phyloP scores from a whole-genome alignment of 192 early-diverging fungal genomes.

The Coemansia sp. region DNA sequence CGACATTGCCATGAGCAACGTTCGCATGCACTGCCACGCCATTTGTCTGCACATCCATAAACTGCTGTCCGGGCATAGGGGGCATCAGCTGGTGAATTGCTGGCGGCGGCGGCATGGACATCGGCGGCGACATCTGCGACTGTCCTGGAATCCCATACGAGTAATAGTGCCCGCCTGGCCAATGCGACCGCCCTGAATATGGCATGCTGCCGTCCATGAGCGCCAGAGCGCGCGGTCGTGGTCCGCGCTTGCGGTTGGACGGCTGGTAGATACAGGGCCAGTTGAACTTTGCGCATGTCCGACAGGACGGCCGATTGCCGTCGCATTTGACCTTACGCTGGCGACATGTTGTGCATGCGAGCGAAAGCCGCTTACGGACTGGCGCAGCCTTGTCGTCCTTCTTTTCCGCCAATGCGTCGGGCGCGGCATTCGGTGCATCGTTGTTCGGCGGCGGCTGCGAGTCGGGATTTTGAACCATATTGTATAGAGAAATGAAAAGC shows the following conservation, averaged over 20 bases:
- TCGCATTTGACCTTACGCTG: constrained; percentile 77
- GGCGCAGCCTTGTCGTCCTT: constrained; percentile 49
- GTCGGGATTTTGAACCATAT: constrained; percentile 19
- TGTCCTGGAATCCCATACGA: constrained; percentile 33
- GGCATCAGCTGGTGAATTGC: constrained; percentile 17
- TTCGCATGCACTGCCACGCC: constrained; percentile 26
- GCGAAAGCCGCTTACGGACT: constrained; percentile 53
- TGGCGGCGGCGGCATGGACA: constrained; percentile 29
- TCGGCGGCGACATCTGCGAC: constrained; percentile 33
- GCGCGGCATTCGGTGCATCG: background rate
- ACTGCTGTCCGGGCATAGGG: constrained; percentile 13
- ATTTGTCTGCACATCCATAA: constrained; percentile 21
- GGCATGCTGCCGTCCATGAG: constrained; percentile 48
- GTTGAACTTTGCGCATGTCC: constrained; percentile 71
- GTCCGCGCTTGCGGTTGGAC: constrained; percentile 85
- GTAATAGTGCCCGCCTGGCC: constrained; percentile 32
- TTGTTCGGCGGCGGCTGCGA: constrained; percentile 3
- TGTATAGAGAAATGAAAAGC: constrained; percentile 3
- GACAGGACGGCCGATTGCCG: constrained; percentile 77
- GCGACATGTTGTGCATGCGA: constrained; percentile 54
- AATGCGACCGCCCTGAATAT: constrained; percentile 39
- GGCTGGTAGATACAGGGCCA: constrained; percentile 77
- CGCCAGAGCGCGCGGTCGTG: constrained; percentile 59
- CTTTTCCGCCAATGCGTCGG: constrained; percentile 15
- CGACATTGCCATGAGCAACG: constrained; percentile 19